Evolutionary conservation across 2,329 filamentous ascomycete species (phyloP), one percentile per base, ranked within the genome.

Genomic region (Cytospora chrysosperma): DNA sequence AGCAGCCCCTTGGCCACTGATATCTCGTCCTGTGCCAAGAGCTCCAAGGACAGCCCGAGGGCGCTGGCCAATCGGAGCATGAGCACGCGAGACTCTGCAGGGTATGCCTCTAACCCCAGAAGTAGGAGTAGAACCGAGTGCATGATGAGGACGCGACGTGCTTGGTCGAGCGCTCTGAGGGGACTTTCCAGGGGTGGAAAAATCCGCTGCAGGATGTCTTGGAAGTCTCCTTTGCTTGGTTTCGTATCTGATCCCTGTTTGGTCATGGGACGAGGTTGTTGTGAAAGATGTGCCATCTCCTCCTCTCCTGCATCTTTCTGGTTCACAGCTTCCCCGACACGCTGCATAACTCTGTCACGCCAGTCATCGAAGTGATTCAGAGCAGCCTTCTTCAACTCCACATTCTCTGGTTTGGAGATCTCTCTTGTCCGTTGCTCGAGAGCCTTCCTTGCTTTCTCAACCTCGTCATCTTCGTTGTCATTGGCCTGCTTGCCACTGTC

Each of bases 1-100:
- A 96, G 81, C 19, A 97, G 82, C 0, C 88, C 90, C 53, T 86
- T 85, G 1, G 92, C 91, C 54, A 95, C 89, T 69, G 90, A 89
- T 40, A 83, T 86, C 75, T 97, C 92, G 68, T 93, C 86, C 13
- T 80, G 79, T 67, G 88, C 85, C 43, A 95, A 78, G 2, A 88
- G 80, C 0, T 79, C 77, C 10, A 88, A 76, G 0, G 86, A 81
- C 17, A 95, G 75, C 19, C 83, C 79, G n/a, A 95, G 79, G 3
- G 88, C 86, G 1, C 88, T 90, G 0, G 88, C 81, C 4, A 93
- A 78, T 66, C 89, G 83, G 40, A 92, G 81, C 19, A 91, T 79
- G 30, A 95, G 73, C 1, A 88, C 81, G 12, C 91, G 82, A 1
- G 91, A 92, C 72, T 92, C 84, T 3, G 90, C 89, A 24, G 85